phyloP scores from a whole-genome alignment of 441 rosid species.

The Jatropha multifida region DNA sequence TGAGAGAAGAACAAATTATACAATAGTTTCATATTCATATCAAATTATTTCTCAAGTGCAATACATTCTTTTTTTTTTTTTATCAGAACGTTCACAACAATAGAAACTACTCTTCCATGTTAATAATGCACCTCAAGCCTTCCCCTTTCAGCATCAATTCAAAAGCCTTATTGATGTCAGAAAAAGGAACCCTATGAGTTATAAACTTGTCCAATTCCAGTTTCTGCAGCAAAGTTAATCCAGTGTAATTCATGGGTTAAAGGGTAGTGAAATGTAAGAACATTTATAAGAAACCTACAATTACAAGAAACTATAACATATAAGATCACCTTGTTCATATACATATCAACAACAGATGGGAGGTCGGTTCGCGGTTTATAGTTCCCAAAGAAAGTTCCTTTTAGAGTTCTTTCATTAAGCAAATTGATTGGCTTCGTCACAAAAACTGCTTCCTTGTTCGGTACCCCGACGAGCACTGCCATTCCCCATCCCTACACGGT shows the following conservation, averaged over 20 bases:
- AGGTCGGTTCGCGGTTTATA: slow-evolving; percentile 41
- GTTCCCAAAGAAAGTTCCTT: slow-evolving; percentile 51
- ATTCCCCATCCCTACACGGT: slow-evolving; percentile 41
- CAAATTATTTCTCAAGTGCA: no score
- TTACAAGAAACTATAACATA: neutral
- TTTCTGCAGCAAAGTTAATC: slow-evolving; percentile 23
- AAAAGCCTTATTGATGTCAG: slow-evolving; percentile 44
- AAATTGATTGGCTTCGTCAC: slow-evolving; percentile 42
- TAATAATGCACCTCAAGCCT: slow-evolving; percentile 33
- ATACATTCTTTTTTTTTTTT: no score
- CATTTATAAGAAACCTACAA: neutral
- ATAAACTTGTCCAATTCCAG: slow-evolving; percentile 42
- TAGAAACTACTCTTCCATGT: slow-evolving; percentile 15
- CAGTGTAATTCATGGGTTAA: neutral
- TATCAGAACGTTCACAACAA: no score
- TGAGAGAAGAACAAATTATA: no score
- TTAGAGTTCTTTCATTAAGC: slow-evolving; percentile 41
- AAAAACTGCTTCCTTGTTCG: slow-evolving; percentile 39
- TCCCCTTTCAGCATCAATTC: slow-evolving; percentile 40
- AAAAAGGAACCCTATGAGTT: slow-evolving; percentile 38
- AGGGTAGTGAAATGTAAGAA: neutral
- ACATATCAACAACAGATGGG: slow-evolving; percentile 42
- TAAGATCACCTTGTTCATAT: slow-evolving; percentile 31
- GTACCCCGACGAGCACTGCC: slow-evolving; percentile 48
- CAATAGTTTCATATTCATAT: no score